These are phyloP conservation scores for Otatea glauca DNA, from an alignment of 176 grass and related monocot genomes.

Conservation along the genomic window DNA sequence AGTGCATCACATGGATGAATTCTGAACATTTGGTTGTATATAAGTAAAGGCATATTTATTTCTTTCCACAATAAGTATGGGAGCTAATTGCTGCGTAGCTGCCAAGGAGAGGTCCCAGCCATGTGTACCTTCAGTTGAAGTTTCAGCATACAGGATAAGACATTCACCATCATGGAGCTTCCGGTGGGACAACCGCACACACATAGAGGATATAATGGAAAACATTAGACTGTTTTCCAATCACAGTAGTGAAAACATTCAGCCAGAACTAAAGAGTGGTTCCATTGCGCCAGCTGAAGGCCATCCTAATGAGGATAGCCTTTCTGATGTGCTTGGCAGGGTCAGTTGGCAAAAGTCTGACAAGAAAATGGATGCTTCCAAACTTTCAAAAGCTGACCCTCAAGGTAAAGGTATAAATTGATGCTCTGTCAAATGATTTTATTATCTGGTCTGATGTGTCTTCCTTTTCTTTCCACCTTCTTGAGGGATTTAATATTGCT, in stretches of 20 bases:
- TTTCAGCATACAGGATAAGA: conserved; percentile 53
- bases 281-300: conserved; percentile 40
- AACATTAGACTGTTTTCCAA: conserved; percentile 34
- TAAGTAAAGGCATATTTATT: conserved; percentile 23
- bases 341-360: conserved; percentile 48
- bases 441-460: not conserved
- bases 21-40: conserved; percentile 21
- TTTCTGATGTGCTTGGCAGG: conserved; percentile 20
- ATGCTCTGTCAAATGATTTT: conserved; percentile 10
- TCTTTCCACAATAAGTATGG: conserved; percentile 48
- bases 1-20: conserved; percentile 34
- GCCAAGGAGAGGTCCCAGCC: conserved; percentile 58
- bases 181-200: conserved; percentile 68
- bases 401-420: conserved; percentile 36
- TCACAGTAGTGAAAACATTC: conserved; percentile 45
- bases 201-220: conserved; percentile 68
- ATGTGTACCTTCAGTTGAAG: conserved; percentile 44
- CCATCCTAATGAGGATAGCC: conserved; percentile 22
- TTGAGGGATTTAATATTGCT: conserved; percentile 10
- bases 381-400: conserved; percentile 41
- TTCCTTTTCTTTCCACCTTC: not conserved
- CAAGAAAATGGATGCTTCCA: conserved; percentile 48
- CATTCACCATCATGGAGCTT: conserved; percentile 77
- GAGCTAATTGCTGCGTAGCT: conserved; percentile 69
- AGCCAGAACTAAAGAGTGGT: conserved; percentile 49